phyloP scores from a whole-genome alignment of 495 filamentous ascomycete genomes.

The Halenospora varia region DNA sequence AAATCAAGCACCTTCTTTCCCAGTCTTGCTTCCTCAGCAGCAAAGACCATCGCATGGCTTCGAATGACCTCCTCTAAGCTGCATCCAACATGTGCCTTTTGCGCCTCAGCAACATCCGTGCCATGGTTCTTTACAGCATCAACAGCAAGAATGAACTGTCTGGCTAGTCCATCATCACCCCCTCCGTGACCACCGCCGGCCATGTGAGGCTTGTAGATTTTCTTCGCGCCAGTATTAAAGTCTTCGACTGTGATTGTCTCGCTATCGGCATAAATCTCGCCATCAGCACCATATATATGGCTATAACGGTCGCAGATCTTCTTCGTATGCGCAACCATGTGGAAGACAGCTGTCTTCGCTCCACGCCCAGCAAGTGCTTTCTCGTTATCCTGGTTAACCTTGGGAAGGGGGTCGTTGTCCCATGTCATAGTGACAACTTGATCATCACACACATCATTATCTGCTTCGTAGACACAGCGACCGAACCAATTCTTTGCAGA shows the following conservation, averaged over 20 bases:
- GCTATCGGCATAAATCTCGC: constrained; percentile 81
- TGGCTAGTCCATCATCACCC: constrained; percentile 78
- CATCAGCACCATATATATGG: constrained; percentile 75
- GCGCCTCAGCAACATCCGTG: constrained; percentile 65
- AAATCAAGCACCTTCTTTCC: constrained; percentile 69
- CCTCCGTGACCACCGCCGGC: constrained; percentile 71
- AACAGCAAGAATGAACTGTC: constrained; percentile 76
- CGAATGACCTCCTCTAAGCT: constrained; percentile 78
- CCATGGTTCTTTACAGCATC: constrained; percentile 70
- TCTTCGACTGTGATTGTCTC: constrained; percentile 58
- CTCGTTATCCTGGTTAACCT: constrained; percentile 12
- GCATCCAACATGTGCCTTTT: constrained; percentile 72
- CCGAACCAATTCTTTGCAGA: constrained; percentile 77
- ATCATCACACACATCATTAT: constrained; percentile 90
- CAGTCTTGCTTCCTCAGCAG: constrained; percentile 79
- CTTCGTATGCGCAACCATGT: constrained; percentile 91
- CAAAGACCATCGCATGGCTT: constrained; percentile 92
- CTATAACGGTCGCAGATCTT: constrained; percentile 80
- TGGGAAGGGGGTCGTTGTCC: constrained; percentile 57
- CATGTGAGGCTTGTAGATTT: constrained; percentile 46
- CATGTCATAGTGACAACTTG: constrained; percentile 83
- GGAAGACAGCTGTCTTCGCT: constrained; percentile 82
- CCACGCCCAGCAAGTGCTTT: constrained; percentile 41
- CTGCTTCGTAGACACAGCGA: constrained; percentile 87
- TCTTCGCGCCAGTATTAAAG: constrained; percentile 53